Evolutionary conservation across 108 stramenopile species (phyloP), one percentile per base, ranked within the genome.

Genomic region (Hondaea fermentalgiana): DNA sequence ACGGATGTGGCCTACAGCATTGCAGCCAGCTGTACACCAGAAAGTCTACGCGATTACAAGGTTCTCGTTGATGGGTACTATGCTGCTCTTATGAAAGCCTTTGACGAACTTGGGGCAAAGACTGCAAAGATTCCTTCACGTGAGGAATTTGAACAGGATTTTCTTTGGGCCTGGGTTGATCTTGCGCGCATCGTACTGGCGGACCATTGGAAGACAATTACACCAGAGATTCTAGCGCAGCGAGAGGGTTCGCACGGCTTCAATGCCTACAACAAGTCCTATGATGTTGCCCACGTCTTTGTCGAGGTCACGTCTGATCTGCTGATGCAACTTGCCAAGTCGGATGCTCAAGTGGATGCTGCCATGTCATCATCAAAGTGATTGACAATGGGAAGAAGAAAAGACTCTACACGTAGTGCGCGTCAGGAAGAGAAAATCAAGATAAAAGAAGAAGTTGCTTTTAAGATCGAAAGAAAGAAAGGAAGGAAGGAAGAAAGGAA

Each of bases 1-100:
- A 94, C 94, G 17, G 95, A 95, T 87, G 89, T 95, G 57, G 95
- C 95, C 16, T 94, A 95, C 72, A 91, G 90, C 76, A 88, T 95
- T 28, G 83, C 90, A 5, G 92, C 94, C 23, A 89, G 91, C 57
- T 87, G 91, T 43, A 88, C 87, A 76, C 87, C 89, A 2, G 90
- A 89, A 25, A 59, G 93, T 44, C 90, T 93, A n/a, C 72, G 88
- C 59, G 92, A 92, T 12, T n/a, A 25, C 25, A 23, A 83, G 76
- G n/a, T 45, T 43, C 76, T 83, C 28, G 45, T 83, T 12, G 76
- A 28, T 3, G 43, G n/a, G 0, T 83, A 83, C 76, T 45, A 83
- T 45, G n/a, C 76, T 6, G 6, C n/a, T 12, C 51, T 83, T 12
- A 12, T n/a, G 10, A 23, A 8, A 6, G 51, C 49, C 25, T 83